Percentiles rank a stretch among this genome's conserved stretches.
Evolutionary conservation across 1,139 yeast species (phyloP).

Genomic region (Blastobotrys buckinghamii): DNA sequence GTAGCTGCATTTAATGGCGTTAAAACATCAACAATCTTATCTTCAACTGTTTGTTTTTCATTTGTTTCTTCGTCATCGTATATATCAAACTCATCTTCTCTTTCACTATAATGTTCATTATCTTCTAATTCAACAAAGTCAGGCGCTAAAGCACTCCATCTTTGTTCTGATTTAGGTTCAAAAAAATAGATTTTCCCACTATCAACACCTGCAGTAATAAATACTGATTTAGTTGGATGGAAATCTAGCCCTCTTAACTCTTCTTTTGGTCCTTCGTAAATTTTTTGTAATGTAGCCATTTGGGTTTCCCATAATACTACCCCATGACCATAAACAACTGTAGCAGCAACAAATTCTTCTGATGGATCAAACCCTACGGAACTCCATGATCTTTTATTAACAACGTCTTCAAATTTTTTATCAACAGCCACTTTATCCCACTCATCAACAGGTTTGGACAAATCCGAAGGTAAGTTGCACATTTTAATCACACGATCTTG

Average conservation of each 20-base stretch:
- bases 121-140: conserved; percentile 95
- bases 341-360: conserved; percentile 85
- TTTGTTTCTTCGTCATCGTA: conserved; percentile 60
- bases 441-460: conserved; percentile 27
- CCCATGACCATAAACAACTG: conserved; percentile 81
- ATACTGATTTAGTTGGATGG: conserved; percentile 69
- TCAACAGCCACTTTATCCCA: conserved; percentile 60
- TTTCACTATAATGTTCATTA: conserved; percentile 79
- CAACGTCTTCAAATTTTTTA: conserved; percentile 86
- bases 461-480: conserved; percentile 49
- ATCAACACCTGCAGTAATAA: conserved; percentile 86
- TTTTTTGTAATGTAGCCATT: conserved; percentile 81
- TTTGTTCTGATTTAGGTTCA: conserved; percentile 80
- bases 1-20: conserved; percentile 28
- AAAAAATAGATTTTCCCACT: conserved; percentile 78
- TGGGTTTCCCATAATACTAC: conserved; percentile 91
- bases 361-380: conserved; percentile 63
- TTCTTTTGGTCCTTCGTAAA: conserved; percentile 89
- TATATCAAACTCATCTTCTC: conserved; percentile 89
- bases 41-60: conserved; percentile 56
- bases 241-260: conserved; percentile 70
- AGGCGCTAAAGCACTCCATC: conserved; percentile 97
- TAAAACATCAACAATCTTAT: conserved; percentile 67
- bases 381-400: conserved; percentile 86
- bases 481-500: conserved; percentile 82